Conservation (phyloP, 192 early-diverging fungal genomes). For the Phycomyces nitens region DNA sequence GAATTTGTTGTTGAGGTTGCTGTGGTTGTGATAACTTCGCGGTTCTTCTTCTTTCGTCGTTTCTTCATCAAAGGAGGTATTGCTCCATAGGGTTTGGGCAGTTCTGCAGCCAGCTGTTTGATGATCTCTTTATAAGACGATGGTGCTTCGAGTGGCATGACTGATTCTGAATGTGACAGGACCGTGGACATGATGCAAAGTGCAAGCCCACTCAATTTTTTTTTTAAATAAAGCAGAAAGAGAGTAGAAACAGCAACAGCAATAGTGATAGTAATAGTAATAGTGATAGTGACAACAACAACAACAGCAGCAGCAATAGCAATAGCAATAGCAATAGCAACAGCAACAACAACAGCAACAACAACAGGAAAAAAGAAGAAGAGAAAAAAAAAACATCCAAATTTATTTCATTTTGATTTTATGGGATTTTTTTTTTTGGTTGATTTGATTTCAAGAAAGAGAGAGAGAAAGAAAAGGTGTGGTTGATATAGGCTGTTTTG, state of each 20-base stretch:
- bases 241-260: no score
- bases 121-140: slow-evolving; percentile 32
- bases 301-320: no score
- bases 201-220: no score
- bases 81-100: slow-evolving; percentile 33
- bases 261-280: no score
- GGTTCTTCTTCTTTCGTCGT: slow-evolving; percentile 21
- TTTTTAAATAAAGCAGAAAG: no score
- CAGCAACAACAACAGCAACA: not conserved
- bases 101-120: slow-evolving; percentile 30
- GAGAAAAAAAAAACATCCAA: not conserved
- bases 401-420: not conserved
- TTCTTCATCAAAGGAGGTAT: slow-evolving; percentile 31
- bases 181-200: no score
- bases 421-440: no score
- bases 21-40: not conserved
- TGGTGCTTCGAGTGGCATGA: not conserved
- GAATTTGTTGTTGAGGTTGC: not conserved
- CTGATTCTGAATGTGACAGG: slow-evolving; percentile 7
- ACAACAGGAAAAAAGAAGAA: not conserved
- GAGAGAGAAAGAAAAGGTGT: no score
- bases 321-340: no score
- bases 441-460: not conserved
- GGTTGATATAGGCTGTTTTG: no score
- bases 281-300: no score